A percentile compares a stretch with the other conserved stretches of the same genome.
These are phyloP conservation scores for Plantago major DNA, from an alignment of 257 asterid species.

Conservation along the genomic window DNA sequence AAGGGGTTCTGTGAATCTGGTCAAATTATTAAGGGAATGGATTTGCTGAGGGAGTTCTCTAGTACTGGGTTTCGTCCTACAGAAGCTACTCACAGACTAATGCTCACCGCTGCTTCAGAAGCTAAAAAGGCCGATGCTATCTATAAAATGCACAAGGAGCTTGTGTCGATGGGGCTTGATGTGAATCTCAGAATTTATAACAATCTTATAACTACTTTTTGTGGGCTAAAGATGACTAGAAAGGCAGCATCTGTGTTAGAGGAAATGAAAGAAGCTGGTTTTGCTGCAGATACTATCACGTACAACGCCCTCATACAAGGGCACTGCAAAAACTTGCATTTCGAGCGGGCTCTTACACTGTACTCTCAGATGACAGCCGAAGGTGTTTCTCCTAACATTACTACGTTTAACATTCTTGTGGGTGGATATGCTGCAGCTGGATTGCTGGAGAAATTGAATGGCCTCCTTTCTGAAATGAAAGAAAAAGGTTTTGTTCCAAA, in stretches of 20 bases:
- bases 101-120: conserved; percentile 64
- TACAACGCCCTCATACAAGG: conserved; percentile 82
- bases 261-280: conserved; percentile 65
- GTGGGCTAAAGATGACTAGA: conserved; percentile 75
- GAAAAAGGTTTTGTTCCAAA: conserved; percentile 50
- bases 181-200: conserved; percentile 43
- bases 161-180: conserved; percentile 63
- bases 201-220: conserved; percentile 54
- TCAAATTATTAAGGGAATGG: conserved; percentile 46
- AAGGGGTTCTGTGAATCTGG: conserved; percentile 76
- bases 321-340: conserved; percentile 58
- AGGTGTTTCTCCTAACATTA: conserved; percentile 63
- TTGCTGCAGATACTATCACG: conserved; percentile 57
- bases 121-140: conserved; percentile 51
- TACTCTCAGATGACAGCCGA: conserved; percentile 58
- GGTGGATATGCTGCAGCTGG: conserved; percentile 55
- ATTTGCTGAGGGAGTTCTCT: conserved; percentile 52
- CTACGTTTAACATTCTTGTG: conserved; percentile 68
- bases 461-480: conserved; percentile 56
- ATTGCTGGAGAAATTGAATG: conserved; percentile 40
- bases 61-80: conserved; percentile 53
- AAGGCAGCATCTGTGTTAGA: conserved; percentile 55
- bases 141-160: conserved; percentile 52
- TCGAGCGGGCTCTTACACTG: conserved; percentile 48
- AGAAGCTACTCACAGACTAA: conserved; percentile 44